Evolutionary conservation across 1,284 basidiomycete species (phyloP), one percentile per base, ranked within the genome.

Genomic region (Apiotrichum sp.): DNA sequence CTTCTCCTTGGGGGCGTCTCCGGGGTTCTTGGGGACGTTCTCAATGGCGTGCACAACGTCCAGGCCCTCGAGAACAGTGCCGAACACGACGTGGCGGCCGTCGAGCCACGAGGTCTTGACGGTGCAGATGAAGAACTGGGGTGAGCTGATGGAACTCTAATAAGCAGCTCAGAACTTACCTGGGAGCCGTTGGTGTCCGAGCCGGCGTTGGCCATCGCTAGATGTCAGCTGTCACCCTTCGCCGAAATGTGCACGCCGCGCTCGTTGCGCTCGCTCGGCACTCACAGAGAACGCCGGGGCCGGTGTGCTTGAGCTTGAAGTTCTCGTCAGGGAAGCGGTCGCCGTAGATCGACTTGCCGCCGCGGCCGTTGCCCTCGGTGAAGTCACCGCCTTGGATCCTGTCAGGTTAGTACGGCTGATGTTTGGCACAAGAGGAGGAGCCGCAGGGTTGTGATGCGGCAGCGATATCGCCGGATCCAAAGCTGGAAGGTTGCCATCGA

Each of bases 231-330:
- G 22, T 22, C 22, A 22, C 22, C 22, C 22, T 22, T 22, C 22
- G 22, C 22, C 22, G 22, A 22, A 22, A 22, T 22, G 22, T 22
- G 22, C 22, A 22, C 22, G 22, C 22, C 22, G 22, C 22, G 22
- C 63, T 54, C 44, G 14, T n/a, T 33, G 8, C 36, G n/a, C 14
- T 8, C 13, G 16, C 10, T 6, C 41, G 34, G 36, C 8, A 34
- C 42, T 13, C 39, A 74, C 72, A 93, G 61, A 95, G 83, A 56
- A 83, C 81, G 67, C 91, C 92, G 55, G 88, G 84, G 44, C 82
- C 84, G 63, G 88, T 87, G 80, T 96, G 92, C 74, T 84, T 86
- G 73, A 93, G 86, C 82, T 93, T 78, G 70, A 95, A 95, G 83
- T 93, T 95, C 78, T 85, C 84, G 64, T 85, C 84, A 40, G 79